Conservation (phyloP, 805 yeast species). For the Candida loeiensis region DNA sequence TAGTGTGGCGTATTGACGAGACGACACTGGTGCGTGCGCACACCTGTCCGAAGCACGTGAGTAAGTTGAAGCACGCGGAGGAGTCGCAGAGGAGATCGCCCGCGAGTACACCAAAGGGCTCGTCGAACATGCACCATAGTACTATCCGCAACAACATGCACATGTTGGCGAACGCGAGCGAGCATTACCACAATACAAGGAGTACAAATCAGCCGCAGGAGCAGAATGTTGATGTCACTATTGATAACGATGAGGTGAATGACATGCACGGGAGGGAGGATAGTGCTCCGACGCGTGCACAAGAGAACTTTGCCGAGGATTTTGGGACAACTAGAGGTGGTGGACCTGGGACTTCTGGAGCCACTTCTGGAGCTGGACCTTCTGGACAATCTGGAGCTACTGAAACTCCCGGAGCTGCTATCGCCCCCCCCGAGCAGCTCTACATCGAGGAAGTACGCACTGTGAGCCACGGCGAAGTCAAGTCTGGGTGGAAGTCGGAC, state of each 20-base stretch:
- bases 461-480: constrained; percentile 74
- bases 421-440: constrained; percentile 24
- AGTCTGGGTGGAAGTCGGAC: constrained; percentile 95
- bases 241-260: constrained; percentile 15
- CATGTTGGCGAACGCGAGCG: constrained; percentile 11
- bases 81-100: constrained; percentile 28
- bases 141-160: constrained; percentile 26
- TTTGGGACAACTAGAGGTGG: constrained; percentile 12
- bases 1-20: constrained; percentile 89
- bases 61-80: constrained; percentile 45
- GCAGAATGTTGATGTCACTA: constrained; percentile 9
- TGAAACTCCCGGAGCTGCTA: constrained; percentile 3
- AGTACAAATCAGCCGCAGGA: constrained; percentile 5
- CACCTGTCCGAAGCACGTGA: constrained; percentile 56
- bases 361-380: too few relatives aligned
- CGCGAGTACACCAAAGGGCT: constrained; percentile 10
- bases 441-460: constrained; percentile 73
- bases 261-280: constrained; percentile 12
- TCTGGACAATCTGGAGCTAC: too few relatives aligned
- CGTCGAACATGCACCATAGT: constrained; percentile 24
- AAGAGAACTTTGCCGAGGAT: constrained; percentile 26
- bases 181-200: constrained; percentile 7
- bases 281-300: constrained; percentile 21
- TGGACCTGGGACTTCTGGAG: constrained; percentile 14
- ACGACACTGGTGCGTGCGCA: constrained; percentile 56